These are phyloP conservation scores for Austroboletus eburneus DNA, from an alignment of 768 basidiomycete species.

Conservation along the genomic window DNA sequence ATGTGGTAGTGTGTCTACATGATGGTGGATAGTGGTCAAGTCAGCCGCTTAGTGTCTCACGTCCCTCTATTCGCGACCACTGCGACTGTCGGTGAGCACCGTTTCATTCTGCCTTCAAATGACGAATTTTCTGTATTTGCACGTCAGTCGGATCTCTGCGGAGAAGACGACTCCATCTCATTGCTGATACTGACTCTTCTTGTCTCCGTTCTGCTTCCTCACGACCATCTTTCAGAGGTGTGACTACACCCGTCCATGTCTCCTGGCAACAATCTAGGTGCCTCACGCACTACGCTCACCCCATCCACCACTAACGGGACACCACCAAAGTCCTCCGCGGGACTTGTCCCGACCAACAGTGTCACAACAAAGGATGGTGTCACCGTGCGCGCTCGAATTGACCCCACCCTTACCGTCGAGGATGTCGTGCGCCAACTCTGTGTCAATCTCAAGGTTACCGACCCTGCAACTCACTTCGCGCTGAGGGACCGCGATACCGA, in stretches of 20 bases:
- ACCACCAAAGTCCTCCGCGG: slow-evolving; percentile 38
- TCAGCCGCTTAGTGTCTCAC: slow-evolving; percentile 14
- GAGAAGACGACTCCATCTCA: slow-evolving; percentile 39
- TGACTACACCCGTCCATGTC: slow-evolving; percentile 28
- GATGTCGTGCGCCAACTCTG: slow-evolving; percentile 85
- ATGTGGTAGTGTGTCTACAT: neutral
- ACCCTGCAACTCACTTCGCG: slow-evolving; percentile 67
- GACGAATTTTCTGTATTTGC: slow-evolving; percentile 55
- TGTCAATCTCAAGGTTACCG: slow-evolving; percentile 73
- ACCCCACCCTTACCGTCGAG: slow-evolving; percentile 76
- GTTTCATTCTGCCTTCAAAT: slow-evolving; percentile 8
- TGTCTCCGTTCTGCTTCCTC: neutral
- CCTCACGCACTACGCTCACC: slow-evolving; percentile 24
- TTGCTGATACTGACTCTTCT: slow-evolving; percentile 38
- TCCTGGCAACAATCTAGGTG: slow-evolving; percentile 27
- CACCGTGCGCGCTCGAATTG: slow-evolving; percentile 79
- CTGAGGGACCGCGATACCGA: slow-evolving; percentile 74
- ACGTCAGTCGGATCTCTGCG: slow-evolving; percentile 53
- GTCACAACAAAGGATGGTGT: slow-evolving; percentile 73
- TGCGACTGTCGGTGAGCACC: slow-evolving; percentile 17
- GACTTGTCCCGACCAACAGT: slow-evolving; percentile 76
- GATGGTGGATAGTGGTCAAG: slow-evolving; percentile 2
- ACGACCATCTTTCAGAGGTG: slow-evolving; percentile 5
- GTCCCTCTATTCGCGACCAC: neutral
- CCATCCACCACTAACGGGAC: slow-evolving; percentile 33